Base-by-base conservation (phyloP, 495 filamentous ascomycete species). In the Achaetomiella virescens region DNA sequence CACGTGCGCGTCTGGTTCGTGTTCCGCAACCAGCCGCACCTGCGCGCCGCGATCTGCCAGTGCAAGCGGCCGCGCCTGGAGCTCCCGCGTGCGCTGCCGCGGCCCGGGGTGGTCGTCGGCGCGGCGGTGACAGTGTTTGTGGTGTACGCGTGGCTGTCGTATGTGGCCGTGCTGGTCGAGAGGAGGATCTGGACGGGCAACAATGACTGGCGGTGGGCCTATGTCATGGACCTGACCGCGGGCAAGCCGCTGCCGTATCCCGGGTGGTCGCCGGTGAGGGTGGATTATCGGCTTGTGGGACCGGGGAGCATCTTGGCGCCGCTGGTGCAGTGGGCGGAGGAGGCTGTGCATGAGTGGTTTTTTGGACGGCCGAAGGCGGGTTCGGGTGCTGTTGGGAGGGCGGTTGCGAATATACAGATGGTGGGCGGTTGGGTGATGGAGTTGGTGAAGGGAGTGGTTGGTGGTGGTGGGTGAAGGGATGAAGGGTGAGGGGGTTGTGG, bases 201-300 rank as follows among this genome's bases (percentile, higher is more conserved):
- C 15, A 66, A 61, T 42, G 52, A 58, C 24, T 63, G 58, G 58
- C 48, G 61, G 18, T 18, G 10, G 1, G 52, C 53, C 6, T 64
- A 66, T 31, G 20, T 61, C 24, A 12, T 15, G 12, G 61, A 62
- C 15, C 33, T 65, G 8, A 37, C 47, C 0, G 31, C 29, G 29
- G 35, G 44, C 3, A n/a, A 22, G 2, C 36, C 10, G 38, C 14
- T 33, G 22, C 54, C 60, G 37, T 57, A 62, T 10, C 42, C 50
- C 15, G 46, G 14, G 5, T 63, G 57, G 60, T 55, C 46, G 47
- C 57, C 57, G 12, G 3, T 51, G 14, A 11, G 49, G 15, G 48
- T 60, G 11, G 63, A 65, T 20, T 60, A 33, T n/a, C 17, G 63
- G 31, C 38, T 64, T 41, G 33, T 54, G 17, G 15, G 21, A n/a